Conservation (phyloP, 139 green algal genomes). For the Trebouxia sp. region DNA sequence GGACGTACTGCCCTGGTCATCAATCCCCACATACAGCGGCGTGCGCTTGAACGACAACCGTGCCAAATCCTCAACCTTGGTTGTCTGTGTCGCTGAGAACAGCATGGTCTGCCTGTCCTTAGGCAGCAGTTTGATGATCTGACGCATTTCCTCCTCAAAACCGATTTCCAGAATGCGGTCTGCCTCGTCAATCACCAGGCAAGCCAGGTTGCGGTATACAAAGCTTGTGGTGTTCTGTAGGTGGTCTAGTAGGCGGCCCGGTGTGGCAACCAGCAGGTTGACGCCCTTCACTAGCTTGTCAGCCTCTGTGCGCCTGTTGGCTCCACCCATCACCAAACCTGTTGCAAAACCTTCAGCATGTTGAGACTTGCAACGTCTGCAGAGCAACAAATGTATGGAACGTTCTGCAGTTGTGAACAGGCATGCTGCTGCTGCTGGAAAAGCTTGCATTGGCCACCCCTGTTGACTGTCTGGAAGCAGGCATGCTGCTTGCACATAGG, state of each 20-base stretch:
- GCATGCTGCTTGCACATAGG: too few species aligned
- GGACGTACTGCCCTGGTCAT: slow-evolving; percentile 72
- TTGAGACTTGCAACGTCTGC: too few species aligned
- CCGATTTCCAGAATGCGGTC: slow-evolving; percentile 98
- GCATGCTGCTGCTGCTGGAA: too few species aligned
- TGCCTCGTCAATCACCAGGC: slow-evolving; percentile 96
- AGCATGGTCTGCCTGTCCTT: slow-evolving; percentile 98
- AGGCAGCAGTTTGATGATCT: slow-evolving; percentile 95
- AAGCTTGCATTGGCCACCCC: too few species aligned
- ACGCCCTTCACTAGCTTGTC: slow-evolving; percentile 95
- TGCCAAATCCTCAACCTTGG: slow-evolving; percentile 96
- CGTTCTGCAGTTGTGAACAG: neutral
- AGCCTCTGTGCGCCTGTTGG: slow-evolving; percentile 94
- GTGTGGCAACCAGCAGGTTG: slow-evolving; percentile 94
- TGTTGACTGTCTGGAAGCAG: too few species aligned
- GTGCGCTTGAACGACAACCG: slow-evolving; percentile 91
- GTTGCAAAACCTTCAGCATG: neutral
- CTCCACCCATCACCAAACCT: slow-evolving; percentile 95
- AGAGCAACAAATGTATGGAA: too few species aligned
- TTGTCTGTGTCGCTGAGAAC: slow-evolving; percentile 98
- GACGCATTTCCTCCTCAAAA: slow-evolving; percentile 98
- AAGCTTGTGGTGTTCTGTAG: slow-evolving; percentile 92
- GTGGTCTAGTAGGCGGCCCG: slow-evolving; percentile 96
- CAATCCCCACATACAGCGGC: slow-evolving; percentile 96
- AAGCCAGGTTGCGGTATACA: slow-evolving; percentile 80